Conservation (phyloP, 371 early-diverging fungal species). For the Fennellomyces sp. region DNA sequence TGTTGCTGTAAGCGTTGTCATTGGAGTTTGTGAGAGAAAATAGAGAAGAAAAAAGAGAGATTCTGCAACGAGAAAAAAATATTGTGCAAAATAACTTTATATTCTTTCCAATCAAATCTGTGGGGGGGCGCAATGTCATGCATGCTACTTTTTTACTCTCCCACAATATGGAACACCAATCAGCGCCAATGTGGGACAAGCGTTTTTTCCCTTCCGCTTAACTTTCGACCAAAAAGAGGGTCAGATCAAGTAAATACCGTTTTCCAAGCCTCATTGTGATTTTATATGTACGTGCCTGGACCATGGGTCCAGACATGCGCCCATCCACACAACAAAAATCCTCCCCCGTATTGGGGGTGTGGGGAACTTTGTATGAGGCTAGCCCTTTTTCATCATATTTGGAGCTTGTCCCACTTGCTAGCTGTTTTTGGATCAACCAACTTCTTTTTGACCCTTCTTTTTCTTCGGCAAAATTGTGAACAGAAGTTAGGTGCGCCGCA, state of each 20-base stretch:
- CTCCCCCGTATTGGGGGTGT: no score
- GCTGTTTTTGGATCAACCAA: no score
- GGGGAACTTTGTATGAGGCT: no score
- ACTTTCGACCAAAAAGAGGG: not conserved
- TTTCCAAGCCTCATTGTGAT: not conserved
- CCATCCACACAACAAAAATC: no score
- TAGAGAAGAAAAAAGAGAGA: constrained; percentile 7
- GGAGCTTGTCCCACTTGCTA: no score
- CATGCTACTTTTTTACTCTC: not conserved
- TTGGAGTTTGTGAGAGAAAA: not conserved
- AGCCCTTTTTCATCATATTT: no score
- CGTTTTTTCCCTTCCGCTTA: not conserved
- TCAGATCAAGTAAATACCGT: not conserved
- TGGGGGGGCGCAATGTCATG: not conserved
- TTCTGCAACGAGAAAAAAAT: constrained; percentile 38
- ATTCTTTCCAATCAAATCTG: constrained; percentile 4
- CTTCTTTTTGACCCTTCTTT: no score
- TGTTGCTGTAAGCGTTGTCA: not conserved
- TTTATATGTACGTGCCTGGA: not conserved
- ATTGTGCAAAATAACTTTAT: constrained; percentile 36
- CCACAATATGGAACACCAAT: constrained; percentile 2
- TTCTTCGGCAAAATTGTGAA: no score
- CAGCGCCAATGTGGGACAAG: not conserved
- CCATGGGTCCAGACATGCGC: not conserved
- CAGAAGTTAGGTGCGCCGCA: no score